Evolutionary conservation across 179 eudicot genomes (phyloP), one percentile per base, ranked within the genome.

Genomic region (Beta corolliflora): DNA sequence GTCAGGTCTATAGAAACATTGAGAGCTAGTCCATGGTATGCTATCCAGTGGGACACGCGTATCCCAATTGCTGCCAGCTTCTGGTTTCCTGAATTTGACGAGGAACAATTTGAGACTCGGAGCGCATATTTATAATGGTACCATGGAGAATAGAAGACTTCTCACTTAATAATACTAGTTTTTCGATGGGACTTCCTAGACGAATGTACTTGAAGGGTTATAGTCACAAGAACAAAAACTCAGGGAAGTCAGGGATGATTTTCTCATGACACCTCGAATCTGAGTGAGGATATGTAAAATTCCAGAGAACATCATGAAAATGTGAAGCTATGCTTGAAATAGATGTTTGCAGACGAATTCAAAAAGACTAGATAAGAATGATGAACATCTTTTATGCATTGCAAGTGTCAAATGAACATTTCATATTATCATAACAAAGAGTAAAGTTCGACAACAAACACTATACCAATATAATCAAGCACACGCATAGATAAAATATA

Each of bases 11-110:
- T 80, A 65, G 92, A 89, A 78, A 97, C 94, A 84, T 97, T 94
- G 81, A 97, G 81, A 56, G 99, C 98, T 83, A 97, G 82, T 46
- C 97, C 98, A 69, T 97, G 98, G 90, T 89, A 97, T 4, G 97
- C 67, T 83, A 97, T 82, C 97, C 97, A 92, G 36, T 89, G 89
- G 5, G 95, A 89, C 46, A 87, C 98, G 64, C 90, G 86, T 80
- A 97, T 89, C 14, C 98, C 98, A 10, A 93, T 87, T 54, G 98
- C 99, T 23, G 98, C 93, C 84, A 93, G 58, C 84, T 94, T 97
- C 79, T 86, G 79, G 77, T 92, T 85, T 54, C 97, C 99, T 92
- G 91, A 82, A 83, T 75, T 36, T 11, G n/a, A 77, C 41, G 19
- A 41, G 3, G 31, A 29, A 55, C 64, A 71, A 78, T 52, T 44